Conservation (phyloP, 305 asterid species). For the Fraxinus dipetala region DNA sequence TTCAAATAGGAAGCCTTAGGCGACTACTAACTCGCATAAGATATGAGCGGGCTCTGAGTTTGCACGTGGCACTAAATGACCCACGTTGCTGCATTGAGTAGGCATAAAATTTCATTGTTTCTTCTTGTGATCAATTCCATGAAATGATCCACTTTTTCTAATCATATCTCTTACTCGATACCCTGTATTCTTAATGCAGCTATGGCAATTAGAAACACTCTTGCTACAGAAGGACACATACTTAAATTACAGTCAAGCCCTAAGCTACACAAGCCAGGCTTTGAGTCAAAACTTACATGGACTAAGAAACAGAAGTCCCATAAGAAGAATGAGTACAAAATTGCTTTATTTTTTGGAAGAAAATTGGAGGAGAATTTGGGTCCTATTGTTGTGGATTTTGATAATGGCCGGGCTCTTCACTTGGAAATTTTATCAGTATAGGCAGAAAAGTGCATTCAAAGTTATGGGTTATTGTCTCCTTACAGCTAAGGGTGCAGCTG, state of each 20-base stretch:
- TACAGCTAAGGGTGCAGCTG: constrained; percentile 81
- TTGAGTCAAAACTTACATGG: constrained; percentile 82
- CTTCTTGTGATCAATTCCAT: not conserved
- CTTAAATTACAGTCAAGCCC: constrained; percentile 64
- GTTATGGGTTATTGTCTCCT: constrained; percentile 74
- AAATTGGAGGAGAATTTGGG: constrained; percentile 87
- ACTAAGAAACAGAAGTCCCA: constrained; percentile 46
- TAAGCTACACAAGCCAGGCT: constrained; percentile 77
- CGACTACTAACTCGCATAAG: no score
- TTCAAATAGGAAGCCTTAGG: no score
- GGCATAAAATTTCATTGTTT: not conserved
- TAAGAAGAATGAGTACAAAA: constrained; percentile 49
- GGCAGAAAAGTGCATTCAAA: constrained; percentile 47
- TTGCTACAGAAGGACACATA: constrained; percentile 65
- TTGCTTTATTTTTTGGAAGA: constrained; percentile 55
- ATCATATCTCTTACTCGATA: constrained; percentile 30
- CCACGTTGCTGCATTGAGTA: not conserved
- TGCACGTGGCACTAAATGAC: not conserved
- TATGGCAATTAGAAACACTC: constrained; percentile 74
- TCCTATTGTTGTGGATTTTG: constrained; percentile 58
- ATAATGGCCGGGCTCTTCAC: constrained; percentile 68
- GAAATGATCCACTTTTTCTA: constrained; percentile 28
- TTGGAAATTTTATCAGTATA: constrained; percentile 71
- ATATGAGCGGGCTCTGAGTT: not conserved
- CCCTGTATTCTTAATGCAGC: constrained; percentile 46